Conservation (phyloP, 164 flowering plant species). For the Aristolochia californica region DNA sequence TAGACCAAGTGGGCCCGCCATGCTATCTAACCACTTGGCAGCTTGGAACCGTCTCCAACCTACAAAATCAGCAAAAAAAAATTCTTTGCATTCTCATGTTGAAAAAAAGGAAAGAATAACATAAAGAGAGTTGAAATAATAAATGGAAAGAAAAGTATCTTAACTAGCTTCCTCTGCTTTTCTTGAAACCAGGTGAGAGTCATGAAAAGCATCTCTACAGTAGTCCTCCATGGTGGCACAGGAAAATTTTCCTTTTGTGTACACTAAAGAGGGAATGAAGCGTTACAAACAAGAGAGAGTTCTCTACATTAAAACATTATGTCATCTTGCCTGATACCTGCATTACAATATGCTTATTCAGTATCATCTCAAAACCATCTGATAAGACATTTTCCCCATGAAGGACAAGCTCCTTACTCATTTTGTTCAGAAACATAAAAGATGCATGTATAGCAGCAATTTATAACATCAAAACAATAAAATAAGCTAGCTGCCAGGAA, state of each 20-base stretch:
- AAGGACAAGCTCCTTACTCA: too few species aligned
- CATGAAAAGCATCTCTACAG: slow-evolving; percentile 28
- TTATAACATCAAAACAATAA: too few species aligned
- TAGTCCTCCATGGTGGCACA: slow-evolving; percentile 31
- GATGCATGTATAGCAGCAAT: too few species aligned
- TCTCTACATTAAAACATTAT: too few species aligned
- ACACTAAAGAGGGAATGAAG: background rate
- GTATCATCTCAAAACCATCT: too few species aligned
- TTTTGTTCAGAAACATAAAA: too few species aligned
- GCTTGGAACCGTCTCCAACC: slow-evolving; percentile 74
- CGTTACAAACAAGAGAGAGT: background rate
- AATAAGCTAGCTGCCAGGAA: too few species aligned
- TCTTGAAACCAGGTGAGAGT: slow-evolving; percentile 63
- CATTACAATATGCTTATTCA: too few species aligned
- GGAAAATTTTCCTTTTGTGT: background rate
- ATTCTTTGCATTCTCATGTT: background rate
- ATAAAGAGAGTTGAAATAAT: background rate
- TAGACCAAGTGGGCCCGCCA: slow-evolving; percentile 68
- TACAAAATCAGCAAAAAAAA: slow-evolving; percentile 10
- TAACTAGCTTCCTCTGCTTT: slow-evolving; percentile 84
- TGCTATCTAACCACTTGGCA: slow-evolving; percentile 55
- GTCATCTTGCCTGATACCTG: too few species aligned
- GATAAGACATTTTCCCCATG: too few species aligned
- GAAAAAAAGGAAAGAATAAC: background rate
- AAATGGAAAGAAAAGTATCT: background rate